Evolutionary conservation across 2,329 filamentous ascomycete genomes (phyloP), one percentile per base, ranked within the genome.

Genomic region (Didymella sp.): DNA sequence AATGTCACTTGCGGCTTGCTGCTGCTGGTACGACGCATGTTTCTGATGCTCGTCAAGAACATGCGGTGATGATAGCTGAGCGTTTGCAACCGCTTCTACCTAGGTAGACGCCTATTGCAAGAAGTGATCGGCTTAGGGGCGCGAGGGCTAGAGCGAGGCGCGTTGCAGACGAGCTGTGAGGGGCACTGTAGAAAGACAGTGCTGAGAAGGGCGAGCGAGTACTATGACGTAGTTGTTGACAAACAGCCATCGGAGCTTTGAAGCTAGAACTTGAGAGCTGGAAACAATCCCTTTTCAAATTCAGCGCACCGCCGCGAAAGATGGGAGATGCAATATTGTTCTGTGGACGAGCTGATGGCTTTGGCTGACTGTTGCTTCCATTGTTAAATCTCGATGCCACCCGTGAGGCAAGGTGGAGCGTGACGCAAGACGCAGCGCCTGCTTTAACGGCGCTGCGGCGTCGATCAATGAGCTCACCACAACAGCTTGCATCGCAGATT

Each of bases 171-270:
- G 21, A 41, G 27, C 27, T 42, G 13, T 35, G 13, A 11, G n/a
- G n/a, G n/a, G n/a, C n/a, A n/a, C n/a, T n/a, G n/a, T n/a, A 31
- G 2, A 21, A 42, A 30, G 22, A 19, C 6, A 31, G 8, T 37
- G 35, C 21, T 21, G n/a, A n/a, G 31, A 30, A 56, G 31, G 19
- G 17, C 15, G 9, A n/a, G n/a, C n/a, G n/a, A n/a, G n/a, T n/a
- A n/a, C n/a, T 43, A 51, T 57, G 54, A 57, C 46, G 49, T 45
- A 56, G 57, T 59, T 62, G 58, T 64, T 64, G 55, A 48, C 44
- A 42, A 49, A 31, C 37, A 56, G 58, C 56, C 57, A 49, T 51
- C 35, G 22, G 53, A 63, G 63, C 51, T 38, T 17, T 19, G 38
- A 17, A 31, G 52, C 30, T 28, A 42, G 7, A 27, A 21, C 7